These are phyloP conservation scores for Backusella tuberculispora DNA, from an alignment of 192 early-diverging fungal genomes.

Conservation along the genomic window DNA sequence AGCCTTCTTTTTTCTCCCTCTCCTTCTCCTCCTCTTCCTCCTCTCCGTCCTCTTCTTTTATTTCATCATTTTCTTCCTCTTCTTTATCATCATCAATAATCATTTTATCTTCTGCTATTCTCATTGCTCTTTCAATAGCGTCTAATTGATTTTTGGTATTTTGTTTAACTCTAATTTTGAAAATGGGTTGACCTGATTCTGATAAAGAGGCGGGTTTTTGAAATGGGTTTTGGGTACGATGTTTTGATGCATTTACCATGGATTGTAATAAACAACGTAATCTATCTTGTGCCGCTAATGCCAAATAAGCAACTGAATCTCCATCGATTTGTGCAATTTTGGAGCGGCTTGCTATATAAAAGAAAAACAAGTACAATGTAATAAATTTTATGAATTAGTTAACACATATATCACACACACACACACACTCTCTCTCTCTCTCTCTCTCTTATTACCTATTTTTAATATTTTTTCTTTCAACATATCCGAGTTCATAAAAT, in stretches of 20 bases:
- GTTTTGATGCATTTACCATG: constrained; percentile 72
- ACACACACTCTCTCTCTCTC: background rate
- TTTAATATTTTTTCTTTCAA: constrained; percentile 43
- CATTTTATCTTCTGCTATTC: constrained; percentile 65
- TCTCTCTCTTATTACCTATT: constrained; percentile 42
- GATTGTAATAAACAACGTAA: constrained; percentile 64
- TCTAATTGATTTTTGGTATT: constrained; percentile 73
- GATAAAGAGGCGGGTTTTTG: constrained; percentile 62
- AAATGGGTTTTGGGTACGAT: constrained; percentile 65
- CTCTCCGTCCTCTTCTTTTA: constrained; percentile 25
- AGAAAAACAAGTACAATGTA: background rate
- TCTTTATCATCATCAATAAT: constrained; percentile 37
- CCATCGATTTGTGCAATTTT: constrained; percentile 52
- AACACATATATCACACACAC: background rate
- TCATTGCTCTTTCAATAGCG: constrained; percentile 71
- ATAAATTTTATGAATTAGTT: background rate
- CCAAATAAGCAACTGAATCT: constrained; percentile 64
- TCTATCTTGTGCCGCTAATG: constrained; percentile 72
- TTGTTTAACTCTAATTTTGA: constrained; percentile 66
- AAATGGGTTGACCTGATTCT: constrained; percentile 59
- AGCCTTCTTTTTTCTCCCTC: background rate
- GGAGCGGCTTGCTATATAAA: constrained; percentile 36
- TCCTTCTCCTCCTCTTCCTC: constrained; percentile 22
- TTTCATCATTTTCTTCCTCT: constrained; percentile 18
- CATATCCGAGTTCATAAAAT: constrained; percentile 49